Conservation (phyloP, 257 asterid genomes). For the Parsonsia alboflavescens region DNA sequence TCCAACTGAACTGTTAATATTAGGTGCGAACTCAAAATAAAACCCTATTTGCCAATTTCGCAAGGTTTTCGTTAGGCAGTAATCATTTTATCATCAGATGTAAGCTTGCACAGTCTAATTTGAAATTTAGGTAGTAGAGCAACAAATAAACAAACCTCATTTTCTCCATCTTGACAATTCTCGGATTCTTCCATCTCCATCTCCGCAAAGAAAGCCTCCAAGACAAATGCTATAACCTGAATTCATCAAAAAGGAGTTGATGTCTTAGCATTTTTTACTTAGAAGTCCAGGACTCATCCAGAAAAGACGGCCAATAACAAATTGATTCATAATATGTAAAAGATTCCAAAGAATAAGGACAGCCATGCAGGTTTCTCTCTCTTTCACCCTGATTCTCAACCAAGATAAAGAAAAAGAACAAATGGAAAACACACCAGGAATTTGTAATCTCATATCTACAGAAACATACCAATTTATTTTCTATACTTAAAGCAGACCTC, state of each 20-base stretch:
- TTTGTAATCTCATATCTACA: background rate
- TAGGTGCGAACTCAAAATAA: background rate
- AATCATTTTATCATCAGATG: background rate
- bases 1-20: too few relatives aligned
- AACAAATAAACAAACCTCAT: conserved; percentile 39
- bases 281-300: background rate
- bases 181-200: conserved; percentile 72
- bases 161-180: conserved; percentile 33
- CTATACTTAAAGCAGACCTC: too few relatives aligned
- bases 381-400: background rate
- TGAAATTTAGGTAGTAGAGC: background rate
- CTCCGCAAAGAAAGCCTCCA: conserved; percentile 99
- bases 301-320: background rate
- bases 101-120: background rate
- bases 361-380: background rate
- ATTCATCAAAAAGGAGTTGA: conserved; percentile 7
- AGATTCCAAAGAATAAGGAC: background rate
- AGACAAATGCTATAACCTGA: conserved; percentile 94
- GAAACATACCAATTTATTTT: too few relatives aligned
- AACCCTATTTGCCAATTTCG: too few relatives aligned
- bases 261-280: background rate
- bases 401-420: background rate
- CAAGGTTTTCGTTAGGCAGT: background rate
- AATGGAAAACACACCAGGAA: background rate
- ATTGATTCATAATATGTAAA: background rate